A percentile compares a stretch with the other conserved stretches of the same genome.
Evolutionary conservation across 495 filamentous ascomycete genomes (phyloP).

Genomic region (Tuber aestivum): DNA sequence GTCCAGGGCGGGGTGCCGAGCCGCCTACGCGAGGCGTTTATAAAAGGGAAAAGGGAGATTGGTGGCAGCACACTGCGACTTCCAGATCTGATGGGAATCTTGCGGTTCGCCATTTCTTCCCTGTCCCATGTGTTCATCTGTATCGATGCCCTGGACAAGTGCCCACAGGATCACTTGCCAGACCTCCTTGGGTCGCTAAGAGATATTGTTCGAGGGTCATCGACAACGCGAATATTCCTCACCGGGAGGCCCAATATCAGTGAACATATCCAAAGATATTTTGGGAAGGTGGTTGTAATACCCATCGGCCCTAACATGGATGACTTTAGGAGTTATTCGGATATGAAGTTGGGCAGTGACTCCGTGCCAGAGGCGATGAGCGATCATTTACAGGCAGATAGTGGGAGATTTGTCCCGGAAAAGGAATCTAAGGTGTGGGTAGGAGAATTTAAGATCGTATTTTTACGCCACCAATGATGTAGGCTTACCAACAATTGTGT

Average conservation of each 20-base stretch:
- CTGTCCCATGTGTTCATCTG: neutral
- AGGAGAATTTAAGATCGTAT: neutral
- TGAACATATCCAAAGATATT: neutral
- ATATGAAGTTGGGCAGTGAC: neutral
- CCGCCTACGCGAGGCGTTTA: neutral
- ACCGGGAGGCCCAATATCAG: neutral
- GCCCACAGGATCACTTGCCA: neutral
- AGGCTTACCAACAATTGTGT: neutral
- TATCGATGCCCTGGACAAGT: neutral
- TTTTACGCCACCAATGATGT: neutral
- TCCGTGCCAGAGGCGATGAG: neutral
- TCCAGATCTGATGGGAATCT: neutral
- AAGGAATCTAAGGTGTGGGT: neutral
- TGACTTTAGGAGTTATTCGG: neutral
- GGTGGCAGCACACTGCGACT: neutral
- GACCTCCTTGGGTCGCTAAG: neutral
- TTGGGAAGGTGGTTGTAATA: neutral
- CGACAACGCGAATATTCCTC: neutral
- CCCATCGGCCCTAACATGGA: neutral
- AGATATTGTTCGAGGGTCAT: neutral
- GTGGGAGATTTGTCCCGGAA: neutral
- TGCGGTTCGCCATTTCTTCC: neutral
- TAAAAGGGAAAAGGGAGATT: neutral
- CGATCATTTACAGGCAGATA: neutral
- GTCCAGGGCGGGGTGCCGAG: neutral